phyloP scores from a whole-genome alignment of 2,329 filamentous ascomycete species.

The Colletotrichum zoysiae region DNA sequence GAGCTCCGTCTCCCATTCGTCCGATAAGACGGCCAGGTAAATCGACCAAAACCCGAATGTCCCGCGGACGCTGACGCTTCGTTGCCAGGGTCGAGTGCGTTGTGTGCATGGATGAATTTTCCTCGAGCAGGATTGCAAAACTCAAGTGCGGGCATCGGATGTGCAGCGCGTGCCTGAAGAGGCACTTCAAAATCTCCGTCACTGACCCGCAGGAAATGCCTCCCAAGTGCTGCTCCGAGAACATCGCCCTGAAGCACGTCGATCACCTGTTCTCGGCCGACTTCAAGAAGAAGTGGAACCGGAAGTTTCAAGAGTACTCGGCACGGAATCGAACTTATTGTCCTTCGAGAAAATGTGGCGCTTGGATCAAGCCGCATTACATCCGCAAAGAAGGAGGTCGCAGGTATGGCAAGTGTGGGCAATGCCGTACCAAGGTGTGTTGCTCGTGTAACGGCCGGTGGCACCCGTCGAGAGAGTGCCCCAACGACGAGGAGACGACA shows the following conservation, averaged over 20 bases:
- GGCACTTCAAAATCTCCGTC: constrained; percentile 80
- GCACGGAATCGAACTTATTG: constrained; percentile 84
- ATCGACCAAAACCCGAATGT: constrained; percentile 31
- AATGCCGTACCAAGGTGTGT: constrained; percentile 82
- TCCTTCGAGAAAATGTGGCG: constrained; percentile 77
- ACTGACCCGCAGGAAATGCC: constrained; percentile 86
- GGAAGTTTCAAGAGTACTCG: constrained; percentile 82
- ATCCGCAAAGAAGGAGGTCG: constrained; percentile 71
- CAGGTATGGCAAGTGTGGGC: constrained; percentile 76
- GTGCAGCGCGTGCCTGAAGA: constrained; percentile 82
- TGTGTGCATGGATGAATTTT: constrained; percentile 78
- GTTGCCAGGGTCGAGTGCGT: constrained; percentile 75
- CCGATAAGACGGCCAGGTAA: constrained; percentile 49
- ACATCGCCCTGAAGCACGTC: constrained; percentile 82
- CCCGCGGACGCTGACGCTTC: constrained; percentile 28
- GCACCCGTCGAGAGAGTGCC: constrained; percentile 78
- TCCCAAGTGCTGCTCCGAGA: constrained; percentile 81
- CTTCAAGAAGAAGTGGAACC: constrained; percentile 86
- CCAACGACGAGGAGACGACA: constrained; percentile 75
- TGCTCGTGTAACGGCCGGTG: constrained; percentile 79
- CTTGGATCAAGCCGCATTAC: constrained; percentile 82
- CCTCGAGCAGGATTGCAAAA: constrained; percentile 73
- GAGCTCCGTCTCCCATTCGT: constrained; percentile 39
- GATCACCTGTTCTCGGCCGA: constrained; percentile 78
- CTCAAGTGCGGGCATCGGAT: constrained; percentile 85